Base-by-base conservation (phyloP, 1,284 basidiomycete genomes). In the Somion occarium region DNA sequence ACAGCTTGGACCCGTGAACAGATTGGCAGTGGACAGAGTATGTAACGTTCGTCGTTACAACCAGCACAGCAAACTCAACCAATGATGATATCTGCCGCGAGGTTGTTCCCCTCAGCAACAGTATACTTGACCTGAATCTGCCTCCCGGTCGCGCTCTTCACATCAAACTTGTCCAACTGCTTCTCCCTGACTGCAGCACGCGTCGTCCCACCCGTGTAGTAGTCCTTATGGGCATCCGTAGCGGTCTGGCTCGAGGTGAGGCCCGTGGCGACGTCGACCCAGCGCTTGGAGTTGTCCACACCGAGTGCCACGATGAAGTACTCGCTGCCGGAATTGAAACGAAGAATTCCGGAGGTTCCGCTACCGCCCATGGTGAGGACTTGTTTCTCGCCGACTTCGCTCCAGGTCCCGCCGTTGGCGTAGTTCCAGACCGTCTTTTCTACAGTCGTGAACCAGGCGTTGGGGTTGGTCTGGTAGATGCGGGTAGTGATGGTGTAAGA, bases 211-310 rank as follows among this genome's bases (percentile, higher is more conserved):
- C n/a, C n/a, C n/a, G n/a, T n/a, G n/a, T n/a, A n/a, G n/a, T n/a
- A n/a, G 34, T 37, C 34, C 11, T n/a, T 11, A n/a, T 37, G 34
- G 34, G 34, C 34, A 37, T 37, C 51, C 55, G 70, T 70, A 5
- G 55, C 67, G 1, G 69, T 70, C 24, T 68, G 34, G 3, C 48
- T 45, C 3, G 48, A 9, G 1, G 30, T 34, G 41, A 70, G 61
- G 52, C 64, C 57, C 7, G 65, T 62, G 48, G 69, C 61, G 48
- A 72, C 60, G 54, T 73, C 72, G 51, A 64, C 58, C 72, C 73
- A 74, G 11, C 65, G 60, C 53, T 63, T 64, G 58, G 66, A 65
- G 62, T 71, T 69, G 63, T 75, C 69, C 22, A 74, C 64, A 1
- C 74, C 73, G 19, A 73, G 19, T 7, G 64, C 61, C 51, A 69